phyloP scores from a whole-genome alignment of 371 early-diverging fungal species.

The Catenaria anguillulae region DNA sequence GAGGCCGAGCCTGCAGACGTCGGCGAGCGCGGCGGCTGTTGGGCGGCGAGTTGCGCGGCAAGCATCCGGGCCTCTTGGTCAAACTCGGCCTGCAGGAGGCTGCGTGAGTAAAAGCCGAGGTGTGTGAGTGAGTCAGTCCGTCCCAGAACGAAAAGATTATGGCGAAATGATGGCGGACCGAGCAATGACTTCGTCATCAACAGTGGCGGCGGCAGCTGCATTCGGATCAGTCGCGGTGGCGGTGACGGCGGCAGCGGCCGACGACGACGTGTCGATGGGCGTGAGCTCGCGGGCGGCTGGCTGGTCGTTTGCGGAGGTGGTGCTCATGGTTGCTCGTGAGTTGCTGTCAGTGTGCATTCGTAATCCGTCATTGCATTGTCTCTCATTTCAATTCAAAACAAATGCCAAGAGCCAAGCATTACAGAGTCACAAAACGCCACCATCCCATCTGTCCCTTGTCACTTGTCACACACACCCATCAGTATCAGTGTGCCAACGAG shows the following conservation, averaged over 20 bases:
- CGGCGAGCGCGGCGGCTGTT: background rate
- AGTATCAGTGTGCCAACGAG: too few species aligned
- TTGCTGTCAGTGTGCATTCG: too few species aligned
- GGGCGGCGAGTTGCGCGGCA: background rate
- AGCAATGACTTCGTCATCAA: background rate
- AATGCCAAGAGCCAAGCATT: too few species aligned
- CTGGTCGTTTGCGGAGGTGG: too few species aligned
- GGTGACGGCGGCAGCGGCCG: background rate
- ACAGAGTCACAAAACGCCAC: too few species aligned
- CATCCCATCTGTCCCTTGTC: too few species aligned
- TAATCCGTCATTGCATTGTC: too few species aligned
- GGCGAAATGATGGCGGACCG: background rate
- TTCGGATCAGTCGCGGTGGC: too few species aligned
- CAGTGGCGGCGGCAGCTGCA: too few species aligned
- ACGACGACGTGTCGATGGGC: background rate
- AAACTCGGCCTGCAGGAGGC: conserved; percentile 6
- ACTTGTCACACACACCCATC: too few species aligned
- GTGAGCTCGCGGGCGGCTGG: background rate
- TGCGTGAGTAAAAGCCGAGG: background rate
- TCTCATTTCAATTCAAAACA: too few species aligned
- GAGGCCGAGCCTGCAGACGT: too few species aligned
- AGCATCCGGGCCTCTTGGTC: background rate
- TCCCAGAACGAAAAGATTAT: background rate
- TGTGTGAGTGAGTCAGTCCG: background rate
- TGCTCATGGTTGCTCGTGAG: background rate